Percentiles rank a stretch among this genome's conserved stretches.
These are phyloP conservation scores for Chalciporus sp. DNA, from an alignment of 1,284 basidiomycete genomes.

Conservation along the genomic window DNA sequence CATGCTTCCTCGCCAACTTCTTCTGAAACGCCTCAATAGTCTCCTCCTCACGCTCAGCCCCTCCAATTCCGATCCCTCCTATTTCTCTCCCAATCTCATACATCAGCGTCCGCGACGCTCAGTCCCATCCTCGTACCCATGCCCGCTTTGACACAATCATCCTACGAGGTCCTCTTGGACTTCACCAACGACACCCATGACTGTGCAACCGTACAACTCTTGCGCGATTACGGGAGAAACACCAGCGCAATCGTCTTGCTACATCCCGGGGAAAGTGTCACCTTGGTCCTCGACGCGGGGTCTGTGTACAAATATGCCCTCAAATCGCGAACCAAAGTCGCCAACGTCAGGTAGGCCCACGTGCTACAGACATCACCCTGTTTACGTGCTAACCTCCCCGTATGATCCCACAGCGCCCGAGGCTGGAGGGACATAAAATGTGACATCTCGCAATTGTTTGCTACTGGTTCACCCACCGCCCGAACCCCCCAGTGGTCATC, in stretches of 20 bases:
- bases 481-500: constrained; percentile 35
- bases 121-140: constrained; percentile 31
- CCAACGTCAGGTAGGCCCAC: constrained; percentile 63
- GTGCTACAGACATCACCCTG: constrained; percentile 2
- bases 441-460: constrained; percentile 61
- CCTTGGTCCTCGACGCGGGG: constrained; percentile 68
- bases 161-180: constrained; percentile 66
- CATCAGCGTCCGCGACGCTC: constrained; percentile 28
- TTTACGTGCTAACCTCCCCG: constrained; percentile 6
- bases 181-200: constrained; percentile 71
- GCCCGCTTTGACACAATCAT: constrained; percentile 47
- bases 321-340: constrained; percentile 64
- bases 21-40: constrained; percentile 8
- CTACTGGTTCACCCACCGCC: constrained; percentile 33
- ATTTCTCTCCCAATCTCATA: constrained; percentile 11
- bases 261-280: constrained; percentile 62
- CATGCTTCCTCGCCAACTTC: constrained; percentile 23
- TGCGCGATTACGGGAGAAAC: constrained; percentile 62
- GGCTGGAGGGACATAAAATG: constrained; percentile 68
- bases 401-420: constrained; percentile 47
- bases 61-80: constrained; percentile 11
- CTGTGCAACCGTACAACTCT: constrained; percentile 62
- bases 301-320: constrained; percentile 68
- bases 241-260: constrained; percentile 57
- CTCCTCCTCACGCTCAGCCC: constrained; percentile 4